phyloP scores from a whole-genome alignment of 2,329 filamentous ascomycete genomes.

The Ophiocordyceps camponoti-rufipedis region DNA sequence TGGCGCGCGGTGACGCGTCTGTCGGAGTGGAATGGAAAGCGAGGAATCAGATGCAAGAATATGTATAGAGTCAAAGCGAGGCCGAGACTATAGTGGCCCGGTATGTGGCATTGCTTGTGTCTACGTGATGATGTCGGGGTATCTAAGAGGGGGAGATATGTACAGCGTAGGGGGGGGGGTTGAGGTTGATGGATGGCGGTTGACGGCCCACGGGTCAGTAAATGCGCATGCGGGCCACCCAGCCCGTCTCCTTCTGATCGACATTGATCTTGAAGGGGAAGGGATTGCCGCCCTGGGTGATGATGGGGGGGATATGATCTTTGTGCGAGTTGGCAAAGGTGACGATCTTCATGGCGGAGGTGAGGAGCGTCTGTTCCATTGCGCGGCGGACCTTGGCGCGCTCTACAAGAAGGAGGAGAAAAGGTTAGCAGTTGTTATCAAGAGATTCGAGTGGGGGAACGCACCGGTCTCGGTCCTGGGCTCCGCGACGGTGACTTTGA shows the following conservation, averaged over 20 bases:
- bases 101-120: too few relatives aligned
- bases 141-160: neutral
- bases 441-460: too few relatives aligned
- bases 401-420: too few relatives aligned
- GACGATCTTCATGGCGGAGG: constrained; percentile 79
- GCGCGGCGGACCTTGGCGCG: constrained; percentile 73
- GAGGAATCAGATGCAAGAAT: too few relatives aligned
- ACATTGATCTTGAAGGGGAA: constrained; percentile 90
- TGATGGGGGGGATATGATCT: constrained; percentile 93
- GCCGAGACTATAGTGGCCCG: too few relatives aligned
- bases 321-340: constrained; percentile 76
- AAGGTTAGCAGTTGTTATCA: too few relatives aligned
- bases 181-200: neutral
- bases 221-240: constrained; percentile 64
- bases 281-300: constrained; percentile 80
- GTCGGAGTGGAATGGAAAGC: too few relatives aligned
- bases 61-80: too few relatives aligned
- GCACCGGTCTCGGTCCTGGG: constrained; percentile 74
- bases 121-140: neutral
- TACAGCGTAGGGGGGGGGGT: neutral
- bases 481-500: constrained; percentile 84
- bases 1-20: too few relatives aligned
- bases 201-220: constrained; percentile 28
- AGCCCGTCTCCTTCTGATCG: constrained; percentile 60
- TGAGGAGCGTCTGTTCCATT: constrained; percentile 78